A percentile compares a stretch with the other conserved stretches of the same genome.
Conservation (phyloP, 108 stramenopile species). For the Schizochytrium sp. region DNA sequence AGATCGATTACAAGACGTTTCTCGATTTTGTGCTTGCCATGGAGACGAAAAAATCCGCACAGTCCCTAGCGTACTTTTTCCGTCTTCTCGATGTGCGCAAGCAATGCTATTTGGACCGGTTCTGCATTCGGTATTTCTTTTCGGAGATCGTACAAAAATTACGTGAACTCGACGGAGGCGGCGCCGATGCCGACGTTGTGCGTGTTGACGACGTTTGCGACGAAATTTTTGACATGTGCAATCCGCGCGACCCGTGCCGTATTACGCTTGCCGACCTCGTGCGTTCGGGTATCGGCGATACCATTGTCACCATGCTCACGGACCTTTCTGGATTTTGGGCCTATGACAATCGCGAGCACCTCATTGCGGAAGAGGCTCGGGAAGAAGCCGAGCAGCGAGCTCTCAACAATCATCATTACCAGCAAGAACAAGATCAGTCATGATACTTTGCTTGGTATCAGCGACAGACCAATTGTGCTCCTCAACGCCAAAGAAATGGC, state of each 20-base stretch:
- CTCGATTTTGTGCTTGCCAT: constrained; percentile 54
- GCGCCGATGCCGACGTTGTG: not conserved
- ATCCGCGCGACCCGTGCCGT: constrained; percentile 18
- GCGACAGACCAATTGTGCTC: too few species aligned
- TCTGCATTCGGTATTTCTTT: constrained; percentile 40
- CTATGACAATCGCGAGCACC: constrained; percentile 44
- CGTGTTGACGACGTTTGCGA: constrained; percentile 27
- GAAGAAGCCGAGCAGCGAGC: not conserved
- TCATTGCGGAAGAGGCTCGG: not conserved
- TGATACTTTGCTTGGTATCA: too few species aligned
- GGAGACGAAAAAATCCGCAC: constrained; percentile 22
- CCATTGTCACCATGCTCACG: constrained; percentile 42
- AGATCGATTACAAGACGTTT: constrained; percentile 55
- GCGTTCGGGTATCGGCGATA: constrained; percentile 27
- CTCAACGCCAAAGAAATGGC: too few species aligned
- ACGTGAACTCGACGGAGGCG: constrained; percentile 15
- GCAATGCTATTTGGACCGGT: constrained; percentile 18
- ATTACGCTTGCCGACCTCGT: constrained; percentile 40
- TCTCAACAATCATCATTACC: not conserved
- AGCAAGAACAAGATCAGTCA: too few species aligned
- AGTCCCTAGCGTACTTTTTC: constrained; percentile 37
- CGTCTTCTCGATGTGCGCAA: constrained; percentile 30
- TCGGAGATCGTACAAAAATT: constrained; percentile 24
- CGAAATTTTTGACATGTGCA: constrained; percentile 52
- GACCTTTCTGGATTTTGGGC: constrained; percentile 46